A percentile compares a stretch with the other conserved stretches of the same genome.
phyloP scores from a whole-genome alignment of 441 rosid genomes.

The Melastoma candidum region DNA sequence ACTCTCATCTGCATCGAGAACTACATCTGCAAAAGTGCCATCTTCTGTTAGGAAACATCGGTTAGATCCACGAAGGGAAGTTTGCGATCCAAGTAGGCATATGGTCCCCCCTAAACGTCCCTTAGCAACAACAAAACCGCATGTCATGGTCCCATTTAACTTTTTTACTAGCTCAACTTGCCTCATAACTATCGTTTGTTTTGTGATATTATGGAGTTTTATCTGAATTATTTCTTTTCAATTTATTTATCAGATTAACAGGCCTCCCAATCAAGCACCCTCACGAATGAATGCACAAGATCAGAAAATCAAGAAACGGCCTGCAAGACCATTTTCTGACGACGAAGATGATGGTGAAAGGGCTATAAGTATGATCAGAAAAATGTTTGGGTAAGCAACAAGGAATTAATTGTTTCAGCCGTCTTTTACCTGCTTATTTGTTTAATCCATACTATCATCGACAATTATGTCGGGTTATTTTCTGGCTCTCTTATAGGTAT shows the following conservation, averaged over 20 bases:
- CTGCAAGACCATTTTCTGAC: slow-evolving; percentile 23
- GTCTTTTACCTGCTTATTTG: too few species aligned
- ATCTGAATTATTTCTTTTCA: slow-evolving; percentile 8
- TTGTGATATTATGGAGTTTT: background rate
- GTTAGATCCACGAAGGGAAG: slow-evolving; percentile 37
- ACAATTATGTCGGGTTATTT: too few species aligned
- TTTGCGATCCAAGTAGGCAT: slow-evolving; percentile 28
- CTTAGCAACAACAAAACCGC: slow-evolving; percentile 32
- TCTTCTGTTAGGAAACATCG: slow-evolving; percentile 38
- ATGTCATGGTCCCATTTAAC: slow-evolving; percentile 27
- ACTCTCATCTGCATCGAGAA: slow-evolving; percentile 29
- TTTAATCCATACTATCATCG: too few species aligned
- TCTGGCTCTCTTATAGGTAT: too few species aligned
- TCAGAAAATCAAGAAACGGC: slow-evolving; percentile 50
- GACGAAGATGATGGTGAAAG: slow-evolving; percentile 24
- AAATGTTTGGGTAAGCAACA: slow-evolving; percentile 29
- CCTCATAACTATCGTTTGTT: background rate
- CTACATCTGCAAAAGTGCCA: slow-evolving; percentile 34
- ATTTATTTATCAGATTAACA: slow-evolving; percentile 27
- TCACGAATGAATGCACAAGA: slow-evolving; percentile 27
- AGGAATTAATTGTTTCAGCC: background rate
- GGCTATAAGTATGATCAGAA: slow-evolving; percentile 55
- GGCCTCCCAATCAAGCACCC: slow-evolving; percentile 36
- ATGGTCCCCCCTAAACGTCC: slow-evolving; percentile 33
- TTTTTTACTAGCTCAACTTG: background rate